phyloP scores from a whole-genome alignment of 2,329 filamentous ascomycete species.

The Colletotrichum trifolii region DNA sequence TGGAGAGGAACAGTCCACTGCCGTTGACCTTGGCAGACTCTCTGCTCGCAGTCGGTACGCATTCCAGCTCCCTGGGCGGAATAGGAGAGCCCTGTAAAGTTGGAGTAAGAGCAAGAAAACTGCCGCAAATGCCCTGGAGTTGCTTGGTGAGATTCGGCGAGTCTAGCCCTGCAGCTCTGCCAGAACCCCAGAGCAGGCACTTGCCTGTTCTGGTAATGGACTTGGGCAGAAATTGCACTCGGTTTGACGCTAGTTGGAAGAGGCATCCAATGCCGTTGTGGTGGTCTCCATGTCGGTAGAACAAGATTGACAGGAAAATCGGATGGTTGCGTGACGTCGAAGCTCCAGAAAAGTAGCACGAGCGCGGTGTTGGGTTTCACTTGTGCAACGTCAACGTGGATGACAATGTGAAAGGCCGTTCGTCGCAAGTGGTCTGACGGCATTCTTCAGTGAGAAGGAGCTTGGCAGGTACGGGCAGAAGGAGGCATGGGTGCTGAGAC shows the following conservation, averaged over 20 bases:
- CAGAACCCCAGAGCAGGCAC: neutral
- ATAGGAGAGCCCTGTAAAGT: slow-evolving; percentile 7
- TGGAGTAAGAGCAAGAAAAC: slow-evolving; percentile 7
- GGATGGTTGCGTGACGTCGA: slow-evolving; percentile 7
- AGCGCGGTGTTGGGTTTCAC: neutral
- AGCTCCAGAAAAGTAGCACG: neutral
- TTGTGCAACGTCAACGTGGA: neutral
- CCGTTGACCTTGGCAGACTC: slow-evolving; percentile 15
- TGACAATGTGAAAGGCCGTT: slow-evolving; percentile 5
- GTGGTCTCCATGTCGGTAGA: neutral
- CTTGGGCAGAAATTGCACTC: slow-evolving; percentile 14
- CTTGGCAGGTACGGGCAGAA: too few species aligned
- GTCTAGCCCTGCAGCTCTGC: neutral
- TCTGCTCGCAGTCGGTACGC: slow-evolving; percentile 9
- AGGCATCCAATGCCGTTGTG: neutral
- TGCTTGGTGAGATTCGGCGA: neutral
- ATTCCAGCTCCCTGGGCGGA: slow-evolving; percentile 1
- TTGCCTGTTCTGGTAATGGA: slow-evolving; percentile 16
- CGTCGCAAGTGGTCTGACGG: slow-evolving; percentile 17
- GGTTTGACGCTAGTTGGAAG: slow-evolving; percentile 26
- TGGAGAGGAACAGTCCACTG: slow-evolving; percentile 21
- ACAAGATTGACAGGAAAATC: slow-evolving; percentile 2
- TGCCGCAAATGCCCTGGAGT: slow-evolving; percentile 9
- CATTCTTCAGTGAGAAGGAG: too few species aligned
- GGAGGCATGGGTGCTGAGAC: too few species aligned